Conservation (phyloP, 1,284 basidiomycete genomes). For the Apiotrichum akiyoshidainum region DNA sequence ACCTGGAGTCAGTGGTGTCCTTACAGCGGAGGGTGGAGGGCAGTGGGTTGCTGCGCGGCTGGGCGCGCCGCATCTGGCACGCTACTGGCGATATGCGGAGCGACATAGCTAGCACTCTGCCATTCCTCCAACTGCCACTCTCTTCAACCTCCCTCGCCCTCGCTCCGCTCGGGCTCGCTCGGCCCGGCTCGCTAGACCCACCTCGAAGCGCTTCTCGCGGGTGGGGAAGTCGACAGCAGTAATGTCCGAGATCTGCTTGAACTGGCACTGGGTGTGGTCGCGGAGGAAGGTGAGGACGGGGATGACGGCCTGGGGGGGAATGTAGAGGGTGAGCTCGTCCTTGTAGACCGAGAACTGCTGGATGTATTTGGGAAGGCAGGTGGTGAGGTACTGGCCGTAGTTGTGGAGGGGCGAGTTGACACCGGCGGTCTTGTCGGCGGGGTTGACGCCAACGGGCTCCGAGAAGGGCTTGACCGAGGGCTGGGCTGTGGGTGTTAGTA, state of each 20-base stretch:
- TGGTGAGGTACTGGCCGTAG: constrained; percentile 84
- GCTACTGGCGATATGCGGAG: no score
- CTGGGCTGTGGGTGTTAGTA: constrained; percentile 20
- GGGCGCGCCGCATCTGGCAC: no score
- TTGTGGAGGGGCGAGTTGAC: constrained; percentile 74
- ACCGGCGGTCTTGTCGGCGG: constrained; percentile 65
- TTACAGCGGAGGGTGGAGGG: not conserved
- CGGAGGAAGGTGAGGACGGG: constrained; percentile 90
- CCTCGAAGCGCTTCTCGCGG: constrained; percentile 87
- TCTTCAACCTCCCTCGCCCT: not conserved
- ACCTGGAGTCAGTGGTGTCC: constrained; percentile 52
- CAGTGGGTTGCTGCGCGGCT: no score
- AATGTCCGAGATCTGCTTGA: constrained; percentile 89
- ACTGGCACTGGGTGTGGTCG: constrained; percentile 95
- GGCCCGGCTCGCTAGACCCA: constrained; percentile 29
- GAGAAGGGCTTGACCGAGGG: constrained; percentile 69
- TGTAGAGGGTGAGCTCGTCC: constrained; percentile 83
- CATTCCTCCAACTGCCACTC: not conserved
- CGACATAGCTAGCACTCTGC: no score
- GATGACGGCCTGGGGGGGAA: constrained; percentile 75
- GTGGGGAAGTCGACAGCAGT: constrained; percentile 95
- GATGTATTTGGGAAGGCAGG: constrained; percentile 88
- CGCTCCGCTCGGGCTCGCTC: not conserved
- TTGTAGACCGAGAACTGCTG: constrained; percentile 98
- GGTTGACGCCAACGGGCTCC: constrained; percentile 82